A percentile compares a stretch with the other conserved stretches of the same genome.
These are phyloP conservation scores for Macrophomina phaseolina DNA, from an alignment of 2,329 filamentous ascomycete species.

Conservation along the genomic window DNA sequence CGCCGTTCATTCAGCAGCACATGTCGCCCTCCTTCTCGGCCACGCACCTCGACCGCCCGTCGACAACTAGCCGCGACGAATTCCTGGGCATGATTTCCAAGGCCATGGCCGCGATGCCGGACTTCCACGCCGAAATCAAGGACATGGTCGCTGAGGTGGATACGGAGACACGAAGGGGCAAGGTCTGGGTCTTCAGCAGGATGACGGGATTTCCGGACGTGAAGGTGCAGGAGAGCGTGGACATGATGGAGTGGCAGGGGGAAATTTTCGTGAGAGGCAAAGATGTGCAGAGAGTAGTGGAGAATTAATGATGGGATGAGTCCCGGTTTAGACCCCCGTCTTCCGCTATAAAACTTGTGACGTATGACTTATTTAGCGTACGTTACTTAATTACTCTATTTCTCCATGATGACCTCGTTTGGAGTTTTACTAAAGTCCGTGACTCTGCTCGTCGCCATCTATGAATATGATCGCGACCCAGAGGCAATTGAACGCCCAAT, in stretches of 20 bases:
- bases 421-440: too few relatives aligned
- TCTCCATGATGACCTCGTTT: too few relatives aligned
- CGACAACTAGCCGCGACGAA: neutral
- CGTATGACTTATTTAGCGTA: too few relatives aligned
- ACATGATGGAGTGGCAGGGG: constrained; percentile 20
- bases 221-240: constrained; percentile 3
- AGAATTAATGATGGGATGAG: neutral
- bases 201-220: constrained; percentile 9
- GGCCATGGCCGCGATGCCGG: neutral
- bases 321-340: neutral
- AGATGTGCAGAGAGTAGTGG: constrained; percentile 12
- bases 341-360: too few relatives aligned
- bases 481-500: too few relatives aligned
- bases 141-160: constrained; percentile 4
- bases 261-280: constrained; percentile 6
- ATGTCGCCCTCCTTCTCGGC: neutral
- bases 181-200: constrained; percentile 12
- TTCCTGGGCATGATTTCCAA: neutral
- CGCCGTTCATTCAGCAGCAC: constrained; percentile 6
- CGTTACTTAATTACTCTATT: too few relatives aligned
- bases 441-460: too few relatives aligned
- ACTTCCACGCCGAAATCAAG: neutral
- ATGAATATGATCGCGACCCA: too few relatives aligned
- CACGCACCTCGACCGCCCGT: neutral
- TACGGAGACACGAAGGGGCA: neutral